Base-by-base conservation (phyloP, 768 basidiomycete species). In the Stropharia rugosoannulata region DNA sequence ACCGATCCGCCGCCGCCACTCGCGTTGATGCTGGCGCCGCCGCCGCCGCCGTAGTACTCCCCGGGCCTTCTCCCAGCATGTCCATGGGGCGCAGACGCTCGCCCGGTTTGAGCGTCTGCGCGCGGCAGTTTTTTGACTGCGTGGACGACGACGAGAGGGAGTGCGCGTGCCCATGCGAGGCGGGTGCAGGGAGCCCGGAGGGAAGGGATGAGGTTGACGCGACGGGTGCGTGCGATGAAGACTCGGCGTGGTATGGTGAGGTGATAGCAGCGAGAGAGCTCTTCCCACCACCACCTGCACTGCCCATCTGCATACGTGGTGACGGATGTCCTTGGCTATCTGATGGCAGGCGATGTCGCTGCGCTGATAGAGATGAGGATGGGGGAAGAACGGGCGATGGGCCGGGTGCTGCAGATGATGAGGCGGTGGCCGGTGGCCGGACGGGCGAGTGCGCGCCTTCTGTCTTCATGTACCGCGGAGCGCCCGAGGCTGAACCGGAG, bases 81-180 rank as follows among this genome's bases (percentile, higher is more conserved):
- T 32, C 29, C 29, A 67, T 71, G 76, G 61, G 80, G 84, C 86
- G 87, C 87, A 87, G 87, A 86, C 85, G 81, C 80, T 74, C 83
- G 84, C 87, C 86, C 86, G 81, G 85, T 65, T 64, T 80, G 78
- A 78, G 79, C 86, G 81, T 86, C 87, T 87, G 87, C 87, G 87
- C 86, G 82, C 65, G 74, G 79, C 54, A 86, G 79, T 89, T 88
- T 88, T 89, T 88, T 88, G 85, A 68, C 79, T 69, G 64, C 48
- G 57, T 55, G 42, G 48, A 42, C 15, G 52, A 46, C 44, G 29
- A 4, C 7, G 29, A 32, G 1, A 32, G 29, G 5, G 29, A 32
- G 29, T 32, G 29, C 6, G 29, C 29, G 29, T 32, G 29, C 29
- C 29, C 29, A 1, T 35, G 54, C 32, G 18, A 49, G 50, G 15